Conservation (phyloP, 129 eudicot species). For the Smallanthus sonchifolius region DNA sequence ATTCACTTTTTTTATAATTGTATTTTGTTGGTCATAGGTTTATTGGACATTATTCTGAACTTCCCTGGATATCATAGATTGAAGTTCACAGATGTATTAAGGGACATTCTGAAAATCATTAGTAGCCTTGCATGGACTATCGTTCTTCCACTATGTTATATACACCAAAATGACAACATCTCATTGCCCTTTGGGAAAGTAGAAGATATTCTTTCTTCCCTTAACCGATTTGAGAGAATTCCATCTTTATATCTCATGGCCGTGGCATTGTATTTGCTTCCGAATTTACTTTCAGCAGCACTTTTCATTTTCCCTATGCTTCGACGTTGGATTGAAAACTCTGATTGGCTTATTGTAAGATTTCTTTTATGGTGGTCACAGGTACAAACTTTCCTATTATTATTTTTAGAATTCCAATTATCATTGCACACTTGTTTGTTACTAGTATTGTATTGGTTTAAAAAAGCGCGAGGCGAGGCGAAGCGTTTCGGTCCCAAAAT, state of each 20-base stretch:
- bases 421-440: neutral
- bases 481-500: no score
- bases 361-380: constrained; percentile 99
- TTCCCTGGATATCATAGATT: constrained; percentile 88
- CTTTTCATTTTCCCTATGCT: constrained; percentile 92
- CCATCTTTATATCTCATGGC: constrained; percentile 78
- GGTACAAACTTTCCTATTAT: constrained; percentile 42
- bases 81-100: constrained; percentile 68
- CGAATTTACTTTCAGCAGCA: constrained; percentile 67
- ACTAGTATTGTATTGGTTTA: neutral
- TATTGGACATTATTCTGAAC: constrained; percentile 79
- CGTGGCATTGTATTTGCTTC: constrained; percentile 78
- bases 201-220: constrained; percentile 44
- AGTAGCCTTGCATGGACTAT: constrained; percentile 78
- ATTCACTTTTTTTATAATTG: neutral
- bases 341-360: constrained; percentile 87
- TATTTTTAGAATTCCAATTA: neutral
- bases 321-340: constrained; percentile 96
- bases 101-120: constrained; percentile 68
- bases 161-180: constrained; percentile 39
- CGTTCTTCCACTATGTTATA: constrained; percentile 71
- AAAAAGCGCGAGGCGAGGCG: no score
- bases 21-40: constrained; percentile 48
- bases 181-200: constrained; percentile 37
- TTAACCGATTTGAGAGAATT: constrained; percentile 59